phyloP scores from a whole-genome alignment of 768 basidiomycete species.

The Leccinum uliginosum region DNA sequence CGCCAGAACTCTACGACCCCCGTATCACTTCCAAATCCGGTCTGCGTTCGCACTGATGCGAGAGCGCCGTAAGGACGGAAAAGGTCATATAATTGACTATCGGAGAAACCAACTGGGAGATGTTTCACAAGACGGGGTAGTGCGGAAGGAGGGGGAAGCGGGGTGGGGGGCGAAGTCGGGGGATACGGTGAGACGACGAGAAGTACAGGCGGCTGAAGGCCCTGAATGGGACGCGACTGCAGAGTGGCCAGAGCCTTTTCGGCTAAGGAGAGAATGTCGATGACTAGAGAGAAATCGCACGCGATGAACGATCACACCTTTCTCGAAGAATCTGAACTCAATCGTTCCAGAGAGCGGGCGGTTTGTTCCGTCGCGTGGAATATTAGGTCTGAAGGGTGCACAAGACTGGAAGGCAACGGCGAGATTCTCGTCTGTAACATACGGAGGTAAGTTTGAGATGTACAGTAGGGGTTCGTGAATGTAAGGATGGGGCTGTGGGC shows the following conservation, averaged over 20 bases:
- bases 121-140: constrained; percentile 81
- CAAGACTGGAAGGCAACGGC: constrained; percentile 70
- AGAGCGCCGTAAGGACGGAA: constrained; percentile 83
- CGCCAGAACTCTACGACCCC: constrained; percentile 84
- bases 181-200: constrained; percentile 81
- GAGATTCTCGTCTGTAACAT: constrained; percentile 71
- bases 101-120: constrained; percentile 63
- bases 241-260: constrained; percentile 86
- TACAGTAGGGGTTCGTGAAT: constrained; percentile 80
- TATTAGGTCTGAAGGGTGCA: constrained; percentile 78
- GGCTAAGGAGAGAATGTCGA: constrained; percentile 40
- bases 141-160: constrained; percentile 72
- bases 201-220: constrained; percentile 50
- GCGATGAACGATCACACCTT: constrained; percentile 47
- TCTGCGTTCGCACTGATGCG: constrained; percentile 69
- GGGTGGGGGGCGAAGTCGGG: constrained; percentile 69
- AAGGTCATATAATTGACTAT: constrained; percentile 76
- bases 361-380: constrained; percentile 54
- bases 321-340: constrained; percentile 79
- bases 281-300: constrained; percentile 4
- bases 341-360: constrained; percentile 65
- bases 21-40: constrained; percentile 72
- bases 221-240: constrained; percentile 69
- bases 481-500: constrained; percentile 64
- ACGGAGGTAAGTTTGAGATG: constrained; percentile 72